Conservation (phyloP, 1,284 basidiomycete species). For the Papiliotrema fonsecae region DNA sequence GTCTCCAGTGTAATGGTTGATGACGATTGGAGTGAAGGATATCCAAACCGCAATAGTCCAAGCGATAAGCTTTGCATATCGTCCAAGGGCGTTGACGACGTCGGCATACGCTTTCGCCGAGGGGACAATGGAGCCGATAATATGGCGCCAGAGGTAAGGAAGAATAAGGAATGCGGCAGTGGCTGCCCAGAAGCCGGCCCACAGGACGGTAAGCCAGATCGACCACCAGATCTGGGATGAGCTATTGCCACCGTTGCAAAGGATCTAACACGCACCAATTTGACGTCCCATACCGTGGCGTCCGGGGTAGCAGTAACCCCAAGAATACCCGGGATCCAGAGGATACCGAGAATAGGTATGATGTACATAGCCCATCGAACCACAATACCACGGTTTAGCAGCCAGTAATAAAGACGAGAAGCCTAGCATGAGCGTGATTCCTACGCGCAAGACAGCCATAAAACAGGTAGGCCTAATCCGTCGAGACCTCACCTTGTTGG, state of each 20-base stretch:
- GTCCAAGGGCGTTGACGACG: slow-evolving; percentile 62
- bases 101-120: slow-evolving; percentile 67
- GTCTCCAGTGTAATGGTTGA: slow-evolving; percentile 31
- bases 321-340: slow-evolving; percentile 71
- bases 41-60: slow-evolving; percentile 68
- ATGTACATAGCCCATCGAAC: slow-evolving; percentile 78
- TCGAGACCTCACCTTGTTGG: slow-evolving; percentile 32
- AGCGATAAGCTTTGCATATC: slow-evolving; percentile 58
- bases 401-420: slow-evolving; percentile 60
- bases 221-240: slow-evolving; percentile 66
- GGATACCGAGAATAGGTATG: slow-evolving; percentile 61
- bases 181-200: slow-evolving; percentile 81
- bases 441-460: neutral
- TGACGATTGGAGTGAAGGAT: slow-evolving; percentile 63
- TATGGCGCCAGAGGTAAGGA: slow-evolving; percentile 58
- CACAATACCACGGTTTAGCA: slow-evolving; percentile 70
- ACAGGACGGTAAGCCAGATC: slow-evolving; percentile 73
- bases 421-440: slow-evolving; percentile 22
- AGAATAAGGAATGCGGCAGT: slow-evolving; percentile 62
- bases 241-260: neutral
- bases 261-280: slow-evolving; percentile 47
- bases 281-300: slow-evolving; percentile 50
- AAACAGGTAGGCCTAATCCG: neutral
- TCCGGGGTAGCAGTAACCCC: slow-evolving; percentile 59
- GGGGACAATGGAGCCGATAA: slow-evolving; percentile 67